Conservation (phyloP, 2,329 filamentous ascomycete species). For the Pyrenophora seminiperda region DNA sequence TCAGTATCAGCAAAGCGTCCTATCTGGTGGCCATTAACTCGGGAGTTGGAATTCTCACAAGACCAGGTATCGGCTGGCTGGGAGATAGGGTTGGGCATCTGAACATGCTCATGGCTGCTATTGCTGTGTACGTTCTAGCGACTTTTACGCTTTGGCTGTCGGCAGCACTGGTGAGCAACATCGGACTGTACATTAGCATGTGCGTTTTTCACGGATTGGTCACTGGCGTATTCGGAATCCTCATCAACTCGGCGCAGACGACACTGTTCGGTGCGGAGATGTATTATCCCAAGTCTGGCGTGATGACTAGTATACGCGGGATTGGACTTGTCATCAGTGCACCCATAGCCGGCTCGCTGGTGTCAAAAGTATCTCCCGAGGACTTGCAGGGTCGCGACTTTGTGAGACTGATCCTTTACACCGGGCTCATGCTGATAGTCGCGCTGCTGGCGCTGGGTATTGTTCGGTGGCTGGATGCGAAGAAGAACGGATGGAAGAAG, state of each 20-base stretch:
- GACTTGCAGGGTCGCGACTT: slow-evolving; percentile 21
- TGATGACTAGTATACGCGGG: slow-evolving; percentile 25
- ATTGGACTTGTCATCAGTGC: slow-evolving; percentile 26
- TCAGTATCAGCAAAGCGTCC: slow-evolving; percentile 50
- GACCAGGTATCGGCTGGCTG: slow-evolving; percentile 53
- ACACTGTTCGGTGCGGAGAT: slow-evolving; percentile 28
- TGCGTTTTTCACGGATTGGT: slow-evolving; percentile 27
- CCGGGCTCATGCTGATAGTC: slow-evolving; percentile 15
- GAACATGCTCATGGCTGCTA: slow-evolving; percentile 54
- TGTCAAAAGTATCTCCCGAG: slow-evolving; percentile 16
- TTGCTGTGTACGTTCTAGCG: slow-evolving; percentile 17
- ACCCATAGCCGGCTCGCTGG: slow-evolving; percentile 28
- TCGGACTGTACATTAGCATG: slow-evolving; percentile 25
- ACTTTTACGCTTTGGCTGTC: slow-evolving; percentile 29
- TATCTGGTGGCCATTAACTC: slow-evolving; percentile 54
- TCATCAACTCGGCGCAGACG: slow-evolving; percentile 27
- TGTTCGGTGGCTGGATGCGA: slow-evolving; percentile 22
- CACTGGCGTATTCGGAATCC: slow-evolving; percentile 22
- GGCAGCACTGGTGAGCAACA: slow-evolving; percentile 14
- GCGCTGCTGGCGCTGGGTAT: slow-evolving; percentile 15
- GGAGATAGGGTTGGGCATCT: slow-evolving; percentile 56
- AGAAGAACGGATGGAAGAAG: slow-evolving; percentile 24
- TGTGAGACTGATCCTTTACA: slow-evolving; percentile 21
- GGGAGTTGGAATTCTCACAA: slow-evolving; percentile 53
- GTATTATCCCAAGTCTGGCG: slow-evolving; percentile 30